Conservation (phyloP, 129 eudicot species). For the Flaveria sonorensis region DNA sequence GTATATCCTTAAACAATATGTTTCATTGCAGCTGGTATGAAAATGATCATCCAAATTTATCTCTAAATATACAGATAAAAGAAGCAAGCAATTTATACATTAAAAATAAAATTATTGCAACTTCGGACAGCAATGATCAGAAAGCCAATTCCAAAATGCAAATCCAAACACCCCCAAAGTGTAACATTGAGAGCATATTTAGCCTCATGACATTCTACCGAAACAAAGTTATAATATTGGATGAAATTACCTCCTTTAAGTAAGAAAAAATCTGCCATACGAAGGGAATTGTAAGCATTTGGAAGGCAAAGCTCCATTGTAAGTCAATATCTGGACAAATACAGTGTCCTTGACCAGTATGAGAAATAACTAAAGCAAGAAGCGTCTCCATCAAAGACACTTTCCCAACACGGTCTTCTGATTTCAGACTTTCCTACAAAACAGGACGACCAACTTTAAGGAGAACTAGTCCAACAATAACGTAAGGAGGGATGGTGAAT, state of each 20-base stretch:
- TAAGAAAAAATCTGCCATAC: constrained; percentile 71
- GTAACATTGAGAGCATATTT: constrained; percentile 11
- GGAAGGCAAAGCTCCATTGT: constrained; percentile 64
- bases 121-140: neutral
- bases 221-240: neutral
- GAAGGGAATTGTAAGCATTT: constrained; percentile 78
- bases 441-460: constrained; percentile 24
- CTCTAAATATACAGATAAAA: neutral
- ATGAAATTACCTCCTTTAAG: constrained; percentile 66
- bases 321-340: constrained; percentile 60
- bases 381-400: constrained; percentile 65
- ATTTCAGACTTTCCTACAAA: constrained; percentile 47
- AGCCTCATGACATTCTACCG: constrained; percentile 10
- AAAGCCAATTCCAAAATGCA: neutral
- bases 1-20: neutral
- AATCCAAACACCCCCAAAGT: constrained; percentile 11
- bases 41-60: constrained; percentile 20
- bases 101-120: neutral
- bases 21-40: neutral
- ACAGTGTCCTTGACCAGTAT: constrained; percentile 70
- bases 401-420: constrained; percentile 40
- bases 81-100: neutral
- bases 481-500: neutral
- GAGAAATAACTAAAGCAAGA: constrained; percentile 57
- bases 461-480: constrained; percentile 10